A percentile compares a stretch with the other conserved stretches of the same genome.
Conservation (phyloP, 2,329 filamentous ascomycete species). For the Pseudogymnoascus sp. region DNA sequence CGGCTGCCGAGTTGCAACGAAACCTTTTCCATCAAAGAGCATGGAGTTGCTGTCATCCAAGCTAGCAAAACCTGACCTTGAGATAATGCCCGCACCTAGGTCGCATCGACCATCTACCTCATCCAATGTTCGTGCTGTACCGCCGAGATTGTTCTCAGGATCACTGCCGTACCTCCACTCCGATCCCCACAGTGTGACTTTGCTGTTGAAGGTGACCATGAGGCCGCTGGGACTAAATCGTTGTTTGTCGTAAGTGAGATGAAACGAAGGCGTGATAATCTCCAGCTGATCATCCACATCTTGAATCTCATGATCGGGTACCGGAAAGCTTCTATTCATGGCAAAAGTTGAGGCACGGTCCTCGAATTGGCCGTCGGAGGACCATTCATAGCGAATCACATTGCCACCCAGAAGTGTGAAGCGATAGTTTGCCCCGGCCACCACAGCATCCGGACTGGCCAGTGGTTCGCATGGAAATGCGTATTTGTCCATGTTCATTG, state of each 20-base stretch:
- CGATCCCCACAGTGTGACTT: slow-evolving; percentile 34
- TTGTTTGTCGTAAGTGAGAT: slow-evolving; percentile 54
- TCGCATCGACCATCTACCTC: slow-evolving; percentile 43
- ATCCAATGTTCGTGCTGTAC: slow-evolving; percentile 49
- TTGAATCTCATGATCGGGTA: slow-evolving; percentile 38
- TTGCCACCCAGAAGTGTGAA: slow-evolving; percentile 53
- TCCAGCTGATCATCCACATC: slow-evolving; percentile 43
- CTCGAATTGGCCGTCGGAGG: slow-evolving; percentile 52
- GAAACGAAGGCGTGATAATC: slow-evolving; percentile 48
- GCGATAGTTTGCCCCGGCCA: slow-evolving; percentile 45
- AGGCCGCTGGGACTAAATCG: slow-evolving; percentile 47
- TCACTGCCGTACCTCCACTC: slow-evolving; percentile 47
- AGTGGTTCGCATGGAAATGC: slow-evolving; percentile 35
- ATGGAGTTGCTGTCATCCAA: slow-evolving; percentile 51
- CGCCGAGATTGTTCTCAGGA: slow-evolving; percentile 36
- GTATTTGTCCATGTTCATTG: neutral
- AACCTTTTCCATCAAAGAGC: slow-evolving; percentile 49
- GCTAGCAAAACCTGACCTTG: slow-evolving; percentile 43
- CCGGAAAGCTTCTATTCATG: slow-evolving; percentile 44
- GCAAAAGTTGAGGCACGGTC: slow-evolving; percentile 57
- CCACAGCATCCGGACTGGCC: slow-evolving; percentile 39
- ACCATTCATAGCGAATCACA: slow-evolving; percentile 56
- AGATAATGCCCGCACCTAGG: slow-evolving; percentile 46
- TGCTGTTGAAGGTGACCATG: slow-evolving; percentile 35
- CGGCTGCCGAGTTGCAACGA: slow-evolving; percentile 40